Percentiles rank a stretch among this genome's conserved stretches.
These are phyloP conservation scores for Astrocystis sublimbata DNA, from an alignment of 495 filamentous ascomycete genomes.

Conservation along the genomic window DNA sequence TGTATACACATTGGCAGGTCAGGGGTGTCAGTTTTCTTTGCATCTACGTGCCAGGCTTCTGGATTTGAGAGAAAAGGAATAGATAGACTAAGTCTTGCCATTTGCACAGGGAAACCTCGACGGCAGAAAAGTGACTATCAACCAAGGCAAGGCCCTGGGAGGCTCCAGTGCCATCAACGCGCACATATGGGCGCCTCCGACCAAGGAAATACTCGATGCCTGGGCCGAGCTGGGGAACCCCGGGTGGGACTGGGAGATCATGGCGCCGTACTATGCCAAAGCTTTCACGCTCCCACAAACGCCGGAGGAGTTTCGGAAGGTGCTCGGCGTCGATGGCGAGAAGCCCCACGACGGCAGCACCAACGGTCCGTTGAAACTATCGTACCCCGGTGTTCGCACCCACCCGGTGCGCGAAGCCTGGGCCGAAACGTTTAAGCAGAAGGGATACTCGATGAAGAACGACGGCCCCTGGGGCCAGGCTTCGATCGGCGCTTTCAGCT, in stretches of 20 bases:
- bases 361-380: slow-evolving; percentile 42
- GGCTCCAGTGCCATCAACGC: slow-evolving; percentile 59
- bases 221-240: slow-evolving; percentile 56
- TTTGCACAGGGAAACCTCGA: slow-evolving; percentile 23
- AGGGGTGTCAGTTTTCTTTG: too few relatives aligned
- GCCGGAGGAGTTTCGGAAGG: slow-evolving; percentile 26
- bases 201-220: slow-evolving; percentile 45
- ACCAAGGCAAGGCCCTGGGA: slow-evolving; percentile 53
- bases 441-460: slow-evolving; percentile 29
- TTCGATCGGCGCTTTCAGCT: slow-evolving; percentile 47
- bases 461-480: slow-evolving; percentile 41
- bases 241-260: slow-evolving; percentile 51
- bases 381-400: slow-evolving; percentile 32
- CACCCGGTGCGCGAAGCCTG: slow-evolving; percentile 34
- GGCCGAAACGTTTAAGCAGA: slow-evolving; percentile 34
- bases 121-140: slow-evolving; percentile 33
- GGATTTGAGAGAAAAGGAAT: too few relatives aligned
- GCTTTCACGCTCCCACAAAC: slow-evolving; percentile 27
- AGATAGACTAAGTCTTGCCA: slow-evolving; percentile 17
- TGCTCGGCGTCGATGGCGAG: slow-evolving; percentile 26
- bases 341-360: slow-evolving; percentile 29
- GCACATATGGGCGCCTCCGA: slow-evolving; percentile 47
- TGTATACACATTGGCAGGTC: too few relatives aligned
- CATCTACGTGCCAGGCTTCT: neutral
- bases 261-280: slow-evolving; percentile 51